phyloP scores from a whole-genome alignment of 1,284 basidiomycete genomes.

The Papiliotrema nemorosa region DNA sequence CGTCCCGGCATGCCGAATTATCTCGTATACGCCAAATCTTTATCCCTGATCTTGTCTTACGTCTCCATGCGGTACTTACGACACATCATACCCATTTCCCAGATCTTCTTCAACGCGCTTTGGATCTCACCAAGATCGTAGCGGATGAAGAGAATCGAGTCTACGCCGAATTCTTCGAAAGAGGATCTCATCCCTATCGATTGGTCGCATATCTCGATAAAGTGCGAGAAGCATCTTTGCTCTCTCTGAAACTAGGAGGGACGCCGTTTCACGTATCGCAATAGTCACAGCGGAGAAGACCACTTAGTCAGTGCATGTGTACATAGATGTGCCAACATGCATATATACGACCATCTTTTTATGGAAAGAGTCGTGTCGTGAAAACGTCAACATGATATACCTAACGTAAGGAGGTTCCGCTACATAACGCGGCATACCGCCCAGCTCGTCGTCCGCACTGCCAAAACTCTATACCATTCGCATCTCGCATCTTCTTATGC shows the following conservation, averaged over 20 bases:
- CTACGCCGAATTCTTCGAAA: constrained; percentile 77
- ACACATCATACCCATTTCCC: constrained; percentile 64
- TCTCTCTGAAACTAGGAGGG: constrained; percentile 61
- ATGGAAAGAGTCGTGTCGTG: too few species aligned
- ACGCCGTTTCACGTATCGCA: constrained; percentile 6
- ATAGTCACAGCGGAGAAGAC: neutral
- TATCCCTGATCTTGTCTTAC: constrained; percentile 84
- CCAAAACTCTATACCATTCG: too few species aligned
- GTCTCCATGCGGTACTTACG: constrained; percentile 72
- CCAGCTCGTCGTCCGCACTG: too few species aligned
- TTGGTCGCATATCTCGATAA: constrained; percentile 68
- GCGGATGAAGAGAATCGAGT: constrained; percentile 83
- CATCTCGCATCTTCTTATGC: too few species aligned
- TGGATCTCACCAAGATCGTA: constrained; percentile 76
- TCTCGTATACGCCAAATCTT: constrained; percentile 79
- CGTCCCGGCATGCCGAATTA: constrained; percentile 65
- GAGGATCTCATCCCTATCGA: constrained; percentile 50
- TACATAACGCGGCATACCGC: too few species aligned
- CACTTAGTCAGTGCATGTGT: too few species aligned
- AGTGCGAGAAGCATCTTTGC: constrained; percentile 66
- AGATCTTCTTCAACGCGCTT: constrained; percentile 69
- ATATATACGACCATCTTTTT: too few species aligned
- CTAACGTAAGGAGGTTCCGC: neutral
- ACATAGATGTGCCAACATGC: constrained; percentile 1
- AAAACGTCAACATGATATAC: neutral